These are phyloP conservation scores for Tuber magnatum DNA, from an alignment of 495 filamentous ascomycete species.

Conservation along the genomic window DNA sequence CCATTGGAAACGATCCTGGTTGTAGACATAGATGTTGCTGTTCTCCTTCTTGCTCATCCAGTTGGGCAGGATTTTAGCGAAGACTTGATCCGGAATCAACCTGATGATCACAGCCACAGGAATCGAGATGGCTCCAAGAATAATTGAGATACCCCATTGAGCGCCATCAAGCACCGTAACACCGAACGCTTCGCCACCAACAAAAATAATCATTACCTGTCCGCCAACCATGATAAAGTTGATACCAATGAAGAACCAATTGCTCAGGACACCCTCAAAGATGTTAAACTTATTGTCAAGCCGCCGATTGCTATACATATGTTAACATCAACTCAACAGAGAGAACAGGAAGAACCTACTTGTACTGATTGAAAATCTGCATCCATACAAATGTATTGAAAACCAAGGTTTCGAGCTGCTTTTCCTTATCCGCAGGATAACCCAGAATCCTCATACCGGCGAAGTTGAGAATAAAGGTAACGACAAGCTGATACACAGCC, in stretches of 20 bases:
- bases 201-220: constrained; percentile 69
- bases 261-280: constrained; percentile 71
- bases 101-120: constrained; percentile 67
- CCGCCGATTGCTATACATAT: constrained; percentile 54
- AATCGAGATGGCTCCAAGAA: constrained; percentile 63
- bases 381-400: constrained; percentile 95
- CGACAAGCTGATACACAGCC: constrained; percentile 71
- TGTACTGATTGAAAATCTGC: constrained; percentile 88
- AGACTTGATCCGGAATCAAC: constrained; percentile 62
- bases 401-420: constrained; percentile 59
- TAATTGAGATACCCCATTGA: constrained; percentile 69
- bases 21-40: constrained; percentile 50
- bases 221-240: constrained; percentile 76
- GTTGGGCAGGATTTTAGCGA: constrained; percentile 51
- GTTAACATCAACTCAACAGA: constrained; percentile 12
- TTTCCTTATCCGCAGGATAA: constrained; percentile 45
- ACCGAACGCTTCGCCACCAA: constrained; percentile 66
- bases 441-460: constrained; percentile 57
- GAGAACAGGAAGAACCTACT: constrained; percentile 43
- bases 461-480: constrained; percentile 72
- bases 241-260: constrained; percentile 77
- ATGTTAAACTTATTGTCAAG: constrained; percentile 88
- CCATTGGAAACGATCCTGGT: constrained; percentile 59
- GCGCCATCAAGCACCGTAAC: constrained; percentile 54
- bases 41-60: constrained; percentile 47